These are phyloP conservation scores for Cupressus sempervirens DNA, from an alignment of 75 land plant genomes.

Conservation along the genomic window DNA sequence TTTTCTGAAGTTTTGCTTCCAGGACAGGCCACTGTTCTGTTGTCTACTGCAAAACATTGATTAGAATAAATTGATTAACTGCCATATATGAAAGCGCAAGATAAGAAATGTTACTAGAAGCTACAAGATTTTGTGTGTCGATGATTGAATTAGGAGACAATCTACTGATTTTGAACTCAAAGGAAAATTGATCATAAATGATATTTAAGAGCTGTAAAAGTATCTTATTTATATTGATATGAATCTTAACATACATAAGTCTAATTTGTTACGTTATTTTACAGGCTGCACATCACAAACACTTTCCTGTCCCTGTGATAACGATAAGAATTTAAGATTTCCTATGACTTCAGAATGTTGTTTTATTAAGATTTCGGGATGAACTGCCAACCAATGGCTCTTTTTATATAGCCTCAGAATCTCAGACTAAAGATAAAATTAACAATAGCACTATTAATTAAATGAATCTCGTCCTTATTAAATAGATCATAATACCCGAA, in stretches of 20 bases:
- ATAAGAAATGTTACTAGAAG: neutral
- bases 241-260: neutral
- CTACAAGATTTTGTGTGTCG: neutral
- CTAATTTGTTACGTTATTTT: neutral
- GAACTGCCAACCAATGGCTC: neutral
- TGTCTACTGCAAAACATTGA: slow-evolving; percentile 31
- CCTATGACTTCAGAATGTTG: neutral
- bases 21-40: slow-evolving; percentile 35
- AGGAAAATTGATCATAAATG: neutral
- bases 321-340: neutral
- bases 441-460: neutral
- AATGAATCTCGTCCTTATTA: too few relatives aligned
- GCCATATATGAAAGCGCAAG: neutral
- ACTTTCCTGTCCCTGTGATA: neutral
- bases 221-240: neutral
- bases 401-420: neutral
- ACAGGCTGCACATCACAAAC: neutral
- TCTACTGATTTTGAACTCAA: neutral
- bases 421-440: neutral
- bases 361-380: neutral
- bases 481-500: too few relatives aligned
- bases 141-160: neutral
- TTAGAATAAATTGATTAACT: neutral
- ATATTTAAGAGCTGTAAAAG: neutral
- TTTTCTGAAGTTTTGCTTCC: slow-evolving; percentile 54